These are phyloP conservation scores for Testicularia cyperi DNA, from an alignment of 1,284 basidiomycete genomes.

Conservation along the genomic window DNA sequence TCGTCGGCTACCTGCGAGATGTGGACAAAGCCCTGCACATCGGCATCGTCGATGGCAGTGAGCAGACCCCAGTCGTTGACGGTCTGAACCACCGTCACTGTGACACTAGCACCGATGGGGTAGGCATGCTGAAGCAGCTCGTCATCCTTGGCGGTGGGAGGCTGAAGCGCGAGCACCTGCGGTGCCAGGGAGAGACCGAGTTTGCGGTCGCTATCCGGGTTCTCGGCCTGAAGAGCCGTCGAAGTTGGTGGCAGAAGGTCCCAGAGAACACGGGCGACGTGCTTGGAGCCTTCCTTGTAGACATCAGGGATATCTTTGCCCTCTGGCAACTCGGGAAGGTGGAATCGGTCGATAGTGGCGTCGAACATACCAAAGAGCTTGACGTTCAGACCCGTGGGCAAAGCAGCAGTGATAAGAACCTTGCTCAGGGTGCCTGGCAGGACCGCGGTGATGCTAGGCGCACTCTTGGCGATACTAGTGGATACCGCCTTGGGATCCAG, in stretches of 20 bases:
- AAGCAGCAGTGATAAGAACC: constrained; percentile 77
- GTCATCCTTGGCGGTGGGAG: constrained; percentile 25
- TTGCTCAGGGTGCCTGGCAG: constrained; percentile 86
- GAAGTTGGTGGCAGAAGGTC: constrained; percentile 43
- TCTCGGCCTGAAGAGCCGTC: constrained; percentile 27
- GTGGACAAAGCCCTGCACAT: constrained; percentile 51
- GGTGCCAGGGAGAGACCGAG: constrained; percentile 51
- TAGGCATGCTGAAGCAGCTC: constrained; percentile 38
- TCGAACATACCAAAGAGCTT: constrained; percentile 92
- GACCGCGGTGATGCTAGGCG: constrained; percentile 70
- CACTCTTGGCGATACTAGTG: constrained; percentile 19
- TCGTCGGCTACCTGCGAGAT: constrained; percentile 93
- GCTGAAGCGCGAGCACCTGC: constrained; percentile 42
- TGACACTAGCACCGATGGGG: constrained; percentile 48
- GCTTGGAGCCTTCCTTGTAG: constrained; percentile 68
- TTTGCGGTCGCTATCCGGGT: constrained; percentile 44
- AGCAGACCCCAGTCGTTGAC: constrained; percentile 54
- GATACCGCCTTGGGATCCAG: constrained; percentile 51
- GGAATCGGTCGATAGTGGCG: constrained; percentile 82
- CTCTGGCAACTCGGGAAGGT: constrained; percentile 65
- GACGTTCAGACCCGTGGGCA: constrained; percentile 78
- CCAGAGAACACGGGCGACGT: constrained; percentile 86
- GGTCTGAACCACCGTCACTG: constrained; percentile 41
- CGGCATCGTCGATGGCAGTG: constrained; percentile 37
- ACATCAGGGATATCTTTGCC: constrained; percentile 50